Evolutionary conservation across 2,329 filamentous ascomycete genomes (phyloP).

Genomic region (Verticillium tricorpus): DNA sequence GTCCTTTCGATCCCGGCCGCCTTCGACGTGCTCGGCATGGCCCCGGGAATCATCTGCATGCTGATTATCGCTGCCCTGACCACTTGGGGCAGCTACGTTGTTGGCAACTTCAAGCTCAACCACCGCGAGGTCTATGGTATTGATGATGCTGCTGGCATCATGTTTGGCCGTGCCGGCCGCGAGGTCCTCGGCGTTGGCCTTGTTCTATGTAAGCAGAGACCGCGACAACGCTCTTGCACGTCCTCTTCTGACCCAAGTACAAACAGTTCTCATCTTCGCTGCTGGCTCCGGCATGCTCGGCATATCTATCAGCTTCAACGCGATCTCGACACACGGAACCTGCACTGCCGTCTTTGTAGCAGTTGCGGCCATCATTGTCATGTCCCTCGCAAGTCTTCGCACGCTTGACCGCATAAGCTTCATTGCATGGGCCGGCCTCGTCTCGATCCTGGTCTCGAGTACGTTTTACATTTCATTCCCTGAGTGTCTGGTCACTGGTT

Average conservation of each 20-base stretch:
- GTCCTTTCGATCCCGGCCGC: slow-evolving; percentile 43
- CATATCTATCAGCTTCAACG: slow-evolving; percentile 34
- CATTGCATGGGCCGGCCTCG: slow-evolving; percentile 26
- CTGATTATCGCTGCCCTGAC: slow-evolving; percentile 34
- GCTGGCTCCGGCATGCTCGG: slow-evolving; percentile 36
- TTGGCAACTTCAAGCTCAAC: slow-evolving; percentile 43
- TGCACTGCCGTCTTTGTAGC: slow-evolving; percentile 36
- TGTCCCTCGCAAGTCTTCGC: slow-evolving; percentile 25
- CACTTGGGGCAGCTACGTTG: slow-evolving; percentile 42
- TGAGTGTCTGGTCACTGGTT: no score
- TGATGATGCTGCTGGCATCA: slow-evolving; percentile 42
- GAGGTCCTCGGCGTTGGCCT: slow-evolving; percentile 32
- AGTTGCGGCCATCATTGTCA: slow-evolving; percentile 23
- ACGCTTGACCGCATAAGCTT: slow-evolving; percentile 26
- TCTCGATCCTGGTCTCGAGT: slow-evolving; percentile 21
- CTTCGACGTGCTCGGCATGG: slow-evolving; percentile 39
- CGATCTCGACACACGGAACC: slow-evolving; percentile 30
- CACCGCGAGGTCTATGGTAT: slow-evolving; percentile 48
- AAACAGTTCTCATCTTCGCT: slow-evolving; percentile 17
- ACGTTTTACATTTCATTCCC: slow-evolving; percentile 4
- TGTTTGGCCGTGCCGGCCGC: slow-evolving; percentile 41
- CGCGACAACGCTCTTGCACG: background rate
- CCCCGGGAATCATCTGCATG: slow-evolving; percentile 42
- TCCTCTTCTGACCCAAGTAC: background rate
- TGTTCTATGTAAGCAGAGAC: slow-evolving; percentile 24